A percentile compares a stretch with the other conserved stretches of the same genome.
phyloP scores from a whole-genome alignment of 2,329 filamentous ascomycete species.

The Talaromyces pinophilus region DNA sequence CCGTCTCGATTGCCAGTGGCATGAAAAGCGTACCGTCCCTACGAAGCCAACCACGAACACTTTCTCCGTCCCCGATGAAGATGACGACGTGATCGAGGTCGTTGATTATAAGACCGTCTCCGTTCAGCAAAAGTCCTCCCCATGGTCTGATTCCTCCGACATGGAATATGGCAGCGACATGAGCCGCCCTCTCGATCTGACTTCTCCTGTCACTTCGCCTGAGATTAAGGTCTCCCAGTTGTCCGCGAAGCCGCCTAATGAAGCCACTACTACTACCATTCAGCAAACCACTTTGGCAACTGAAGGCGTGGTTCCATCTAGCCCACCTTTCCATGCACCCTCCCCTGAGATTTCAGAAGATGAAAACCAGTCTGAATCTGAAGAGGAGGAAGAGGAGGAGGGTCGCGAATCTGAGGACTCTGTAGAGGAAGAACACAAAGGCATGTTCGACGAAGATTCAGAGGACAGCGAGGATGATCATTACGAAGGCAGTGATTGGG shows the following conservation, averaged over 20 bases:
- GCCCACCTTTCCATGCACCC: neutral
- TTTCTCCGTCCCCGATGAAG: conserved; percentile 45
- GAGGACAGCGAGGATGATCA: conserved; percentile 19
- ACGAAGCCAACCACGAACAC: conserved; percentile 35
- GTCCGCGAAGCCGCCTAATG: neutral
- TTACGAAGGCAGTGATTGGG: conserved; percentile 6
- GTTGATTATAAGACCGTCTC: neutral
- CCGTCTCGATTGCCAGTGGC: conserved; percentile 23
- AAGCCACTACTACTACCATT: neutral
- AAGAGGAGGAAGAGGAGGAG: conserved; percentile 10
- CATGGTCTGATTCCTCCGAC: conserved; percentile 24
- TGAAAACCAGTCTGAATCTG: conserved; percentile 20
- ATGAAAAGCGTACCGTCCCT: conserved; percentile 11
- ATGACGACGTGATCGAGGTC: conserved; percentile 33
- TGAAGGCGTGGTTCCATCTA: conserved; percentile 15
- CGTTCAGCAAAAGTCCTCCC: conserved; percentile 5
- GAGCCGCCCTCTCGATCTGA: conserved; percentile 27
- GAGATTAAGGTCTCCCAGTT: conserved; percentile 23
- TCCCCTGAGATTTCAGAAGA: conserved; percentile 11
- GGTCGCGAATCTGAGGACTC: conserved; percentile 19
- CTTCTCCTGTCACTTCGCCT: conserved; percentile 31
- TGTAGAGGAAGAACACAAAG: neutral
- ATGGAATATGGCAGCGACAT: conserved; percentile 28
- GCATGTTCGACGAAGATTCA: conserved; percentile 6
- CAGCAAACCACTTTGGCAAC: neutral